phyloP scores from a whole-genome alignment of 352 stramenopile genomes.

The Hyaloperonospora arabidopsidis region DNA sequence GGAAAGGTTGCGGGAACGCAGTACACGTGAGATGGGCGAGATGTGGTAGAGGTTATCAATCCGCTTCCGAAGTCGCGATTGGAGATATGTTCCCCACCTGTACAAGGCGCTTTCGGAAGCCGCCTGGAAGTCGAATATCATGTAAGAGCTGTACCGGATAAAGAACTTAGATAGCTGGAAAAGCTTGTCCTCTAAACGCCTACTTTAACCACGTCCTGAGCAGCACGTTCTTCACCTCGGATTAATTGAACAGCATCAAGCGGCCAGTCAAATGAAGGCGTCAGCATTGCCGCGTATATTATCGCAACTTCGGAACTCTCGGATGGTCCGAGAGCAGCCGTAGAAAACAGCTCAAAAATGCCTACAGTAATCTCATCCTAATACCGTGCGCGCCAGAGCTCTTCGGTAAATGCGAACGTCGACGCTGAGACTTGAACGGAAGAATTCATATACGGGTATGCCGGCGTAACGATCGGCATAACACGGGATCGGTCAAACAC shows the following conservation, averaged over 20 bases:
- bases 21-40: constrained; percentile 43
- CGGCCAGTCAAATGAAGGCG: constrained; percentile 24
- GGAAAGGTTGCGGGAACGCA: constrained; percentile 62
- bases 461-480: constrained; percentile 98
- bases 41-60: constrained; percentile 71
- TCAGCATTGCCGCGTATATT: constrained; percentile 32
- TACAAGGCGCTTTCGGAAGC: constrained; percentile 57
- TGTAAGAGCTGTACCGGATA: constrained; percentile 74
- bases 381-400: constrained; percentile 78
- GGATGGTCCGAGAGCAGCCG: constrained; percentile 5
- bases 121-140: constrained; percentile 62
- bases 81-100: constrained; percentile 77
- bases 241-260: constrained; percentile 12
- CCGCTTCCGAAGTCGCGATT: constrained; percentile 71
- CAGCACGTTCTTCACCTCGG: constrained; percentile 4
- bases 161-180: constrained; percentile 81
- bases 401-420: constrained; percentile 90
- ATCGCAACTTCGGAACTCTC: constrained; percentile 28
- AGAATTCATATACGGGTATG: constrained; percentile 97
- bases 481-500: constrained; percentile 88
- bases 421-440: constrained; percentile 92
- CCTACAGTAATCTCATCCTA: constrained; percentile 53
- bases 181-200: constrained; percentile 58
- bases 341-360: constrained; percentile 38
- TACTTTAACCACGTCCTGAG: constrained; percentile 1